Evolutionary conservation across 495 filamentous ascomycete genomes (phyloP).

Genomic region (Podospora conica): DNA sequence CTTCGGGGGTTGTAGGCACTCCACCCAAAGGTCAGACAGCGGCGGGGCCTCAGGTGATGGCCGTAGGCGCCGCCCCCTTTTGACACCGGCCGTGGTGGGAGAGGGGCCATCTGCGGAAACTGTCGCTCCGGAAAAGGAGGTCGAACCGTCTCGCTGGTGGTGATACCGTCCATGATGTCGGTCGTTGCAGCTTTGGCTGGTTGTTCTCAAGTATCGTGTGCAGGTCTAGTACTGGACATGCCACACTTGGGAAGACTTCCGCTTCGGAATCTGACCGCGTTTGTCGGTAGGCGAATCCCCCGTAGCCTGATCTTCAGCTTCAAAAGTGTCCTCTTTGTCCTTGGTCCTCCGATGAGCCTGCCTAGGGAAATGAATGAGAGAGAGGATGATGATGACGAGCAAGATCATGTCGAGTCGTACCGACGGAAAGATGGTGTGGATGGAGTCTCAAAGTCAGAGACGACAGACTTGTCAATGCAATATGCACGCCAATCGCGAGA

Average conservation of each 20-base stretch:
- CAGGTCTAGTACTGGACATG: not conserved
- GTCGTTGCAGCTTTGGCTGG: not conserved
- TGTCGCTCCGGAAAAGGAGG: not conserved
- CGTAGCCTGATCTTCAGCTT: not conserved
- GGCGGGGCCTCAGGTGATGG: not conserved
- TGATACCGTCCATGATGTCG: not conserved
- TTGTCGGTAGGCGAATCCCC: not conserved
- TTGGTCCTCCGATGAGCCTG: not conserved
- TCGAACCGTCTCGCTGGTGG: not conserved
- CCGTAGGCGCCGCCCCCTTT: not conserved
- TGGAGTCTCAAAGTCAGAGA: not conserved
- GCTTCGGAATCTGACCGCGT: not conserved
- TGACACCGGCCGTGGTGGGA: not conserved
- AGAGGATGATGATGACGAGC: conserved; percentile 5
- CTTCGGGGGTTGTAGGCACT: not conserved
- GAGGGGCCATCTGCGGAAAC: not conserved
- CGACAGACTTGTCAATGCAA: not conserved
- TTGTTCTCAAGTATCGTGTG: not conserved
- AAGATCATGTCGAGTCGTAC: not conserved
- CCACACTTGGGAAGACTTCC: not conserved
- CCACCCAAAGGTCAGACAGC: not conserved
- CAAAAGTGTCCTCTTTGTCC: not conserved
- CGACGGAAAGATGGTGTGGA: not conserved
- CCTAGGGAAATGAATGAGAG: not conserved
- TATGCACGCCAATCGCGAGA: not conserved